These are phyloP conservation scores for Aspergillus indologenus DNA, from an alignment of 495 filamentous ascomycete species.

Conservation along the genomic window DNA sequence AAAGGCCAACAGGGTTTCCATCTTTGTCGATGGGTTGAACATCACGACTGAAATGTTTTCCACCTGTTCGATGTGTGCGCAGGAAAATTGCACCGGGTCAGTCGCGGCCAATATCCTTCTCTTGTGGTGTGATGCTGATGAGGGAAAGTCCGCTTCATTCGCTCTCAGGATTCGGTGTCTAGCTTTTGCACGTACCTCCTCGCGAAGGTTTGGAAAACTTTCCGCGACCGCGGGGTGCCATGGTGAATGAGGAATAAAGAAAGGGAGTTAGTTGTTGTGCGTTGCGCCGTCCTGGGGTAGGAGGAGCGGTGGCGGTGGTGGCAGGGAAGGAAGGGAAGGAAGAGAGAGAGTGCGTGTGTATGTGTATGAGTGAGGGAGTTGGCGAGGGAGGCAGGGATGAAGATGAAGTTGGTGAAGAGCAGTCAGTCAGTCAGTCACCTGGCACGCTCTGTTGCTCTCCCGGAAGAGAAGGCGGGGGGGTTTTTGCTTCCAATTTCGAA, in stretches of 20 bases:
- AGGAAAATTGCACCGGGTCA: slow-evolving; percentile 1
- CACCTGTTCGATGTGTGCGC: slow-evolving; percentile 51
- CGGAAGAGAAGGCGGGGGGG: not conserved
- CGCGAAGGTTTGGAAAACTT: slow-evolving; percentile 92
- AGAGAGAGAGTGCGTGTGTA: not conserved
- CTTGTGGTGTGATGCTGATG: not conserved
- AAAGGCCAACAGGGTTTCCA: slow-evolving; percentile 73
- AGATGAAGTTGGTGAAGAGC: not conserved
- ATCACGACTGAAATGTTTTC: slow-evolving; percentile 90
- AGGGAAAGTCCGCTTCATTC: not conserved
- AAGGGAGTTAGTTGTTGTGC: slow-evolving; percentile 5
- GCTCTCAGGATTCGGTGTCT: not conserved
- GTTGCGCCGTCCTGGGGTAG: too few species aligned
- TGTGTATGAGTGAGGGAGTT: too few species aligned
- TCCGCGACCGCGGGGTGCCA: slow-evolving; percentile 65
- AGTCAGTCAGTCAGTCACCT: not conserved
- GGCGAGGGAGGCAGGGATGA: too few species aligned
- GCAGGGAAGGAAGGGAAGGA: slow-evolving; percentile 6
- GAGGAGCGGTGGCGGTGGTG: too few species aligned
- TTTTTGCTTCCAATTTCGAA: too few species aligned
- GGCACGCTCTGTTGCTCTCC: not conserved
- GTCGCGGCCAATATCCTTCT: not conserved
- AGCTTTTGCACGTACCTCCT: slow-evolving; percentile 62
- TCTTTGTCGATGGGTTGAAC: slow-evolving; percentile 82
- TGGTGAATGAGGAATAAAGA: slow-evolving; percentile 18